phyloP scores from a whole-genome alignment of 2,329 filamentous ascomycete species.

The Fusarium sp. region DNA sequence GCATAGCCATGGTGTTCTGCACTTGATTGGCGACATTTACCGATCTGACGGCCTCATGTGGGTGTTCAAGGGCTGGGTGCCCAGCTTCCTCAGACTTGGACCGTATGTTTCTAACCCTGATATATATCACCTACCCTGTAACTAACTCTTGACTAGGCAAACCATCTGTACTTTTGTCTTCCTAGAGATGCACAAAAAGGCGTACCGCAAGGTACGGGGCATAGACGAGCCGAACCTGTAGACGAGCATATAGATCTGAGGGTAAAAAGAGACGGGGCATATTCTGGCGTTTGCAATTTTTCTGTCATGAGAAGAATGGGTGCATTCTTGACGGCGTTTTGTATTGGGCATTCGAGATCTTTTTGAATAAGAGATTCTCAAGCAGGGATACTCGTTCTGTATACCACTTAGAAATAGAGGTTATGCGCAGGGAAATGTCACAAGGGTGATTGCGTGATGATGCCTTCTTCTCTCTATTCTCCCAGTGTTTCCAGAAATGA shows the following conservation, averaged over 20 bases:
- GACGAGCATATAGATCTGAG: constrained; percentile 40
- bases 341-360: constrained; percentile 25
- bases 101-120: constrained; percentile 63
- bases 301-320: constrained; percentile 31
- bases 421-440: constrained; percentile 1
- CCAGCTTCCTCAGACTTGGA: constrained; percentile 77
- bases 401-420: constrained; percentile 20
- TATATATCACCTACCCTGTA: not conserved
- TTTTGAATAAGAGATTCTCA: constrained; percentile 17
- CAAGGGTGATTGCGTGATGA: not conserved
- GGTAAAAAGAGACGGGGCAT: constrained; percentile 27
- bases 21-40: constrained; percentile 77
- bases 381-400: constrained; percentile 24
- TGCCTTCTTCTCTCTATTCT: not conserved
- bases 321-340: constrained; percentile 46
- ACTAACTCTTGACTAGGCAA: constrained; percentile 66
- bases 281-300: constrained; percentile 46
- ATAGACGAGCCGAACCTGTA: constrained; percentile 49
- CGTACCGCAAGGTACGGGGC: constrained; percentile 73
- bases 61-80: constrained; percentile 94
- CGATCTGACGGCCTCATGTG: constrained; percentile 80
- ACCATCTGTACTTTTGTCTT: constrained; percentile 91
- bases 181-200: constrained; percentile 87
- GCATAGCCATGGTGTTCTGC: constrained; percentile 66
- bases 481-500: constrained; percentile 16